Base-by-base conservation (phyloP, 2,329 filamentous ascomycete species). In the Pseudocercospora crystallina region DNA sequence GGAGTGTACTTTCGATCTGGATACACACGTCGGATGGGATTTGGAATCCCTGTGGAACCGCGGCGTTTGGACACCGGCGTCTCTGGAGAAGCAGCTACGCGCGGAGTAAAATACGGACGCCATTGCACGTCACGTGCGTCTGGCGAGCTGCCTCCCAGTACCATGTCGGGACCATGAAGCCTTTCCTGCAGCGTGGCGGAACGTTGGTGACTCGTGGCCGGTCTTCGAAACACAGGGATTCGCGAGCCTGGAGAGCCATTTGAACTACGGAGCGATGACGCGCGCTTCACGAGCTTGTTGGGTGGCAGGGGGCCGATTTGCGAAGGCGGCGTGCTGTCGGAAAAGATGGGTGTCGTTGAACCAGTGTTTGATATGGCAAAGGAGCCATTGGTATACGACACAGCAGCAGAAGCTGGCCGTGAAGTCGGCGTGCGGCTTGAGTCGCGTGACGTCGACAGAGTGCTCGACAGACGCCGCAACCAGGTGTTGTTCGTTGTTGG, bases 211-310 rank as follows among this genome's bases (percentile, higher is more conserved):
- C 87, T 90, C 13, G 88, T 91, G 39, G 86, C 86, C 45, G 88
- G 88, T 61, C 87, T 77, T 51, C 85, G 82, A 52, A 91, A 77
- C 15, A 87, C 73, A 59, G 83, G 81, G 54, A 87, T 74, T 62
- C 86, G 81, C 41, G 83, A 80, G 57, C 73, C 81, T 12, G 57
- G 77, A 10, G 76, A 71, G 41, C 74, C 66, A 54, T 73, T 71
- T 45, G 74, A 65, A 44, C 72, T 72, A 57, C 78, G 77, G 40
- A 76, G 72, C 14, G 85, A 82, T 2, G 84, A 78, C 33, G 81
- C 78, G 53, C 87, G 82, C 71, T 92, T 92, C 45, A 90, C 86
- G 35, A 91, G 76, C 72, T 89, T 90, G 69, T 91, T 91, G 13
- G 83, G 85, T 34, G 81, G 74, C 30, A 82, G 69, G 12, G 70